phyloP scores from a whole-genome alignment of 495 filamentous ascomycete genomes.

The Niebla homalea region DNA sequence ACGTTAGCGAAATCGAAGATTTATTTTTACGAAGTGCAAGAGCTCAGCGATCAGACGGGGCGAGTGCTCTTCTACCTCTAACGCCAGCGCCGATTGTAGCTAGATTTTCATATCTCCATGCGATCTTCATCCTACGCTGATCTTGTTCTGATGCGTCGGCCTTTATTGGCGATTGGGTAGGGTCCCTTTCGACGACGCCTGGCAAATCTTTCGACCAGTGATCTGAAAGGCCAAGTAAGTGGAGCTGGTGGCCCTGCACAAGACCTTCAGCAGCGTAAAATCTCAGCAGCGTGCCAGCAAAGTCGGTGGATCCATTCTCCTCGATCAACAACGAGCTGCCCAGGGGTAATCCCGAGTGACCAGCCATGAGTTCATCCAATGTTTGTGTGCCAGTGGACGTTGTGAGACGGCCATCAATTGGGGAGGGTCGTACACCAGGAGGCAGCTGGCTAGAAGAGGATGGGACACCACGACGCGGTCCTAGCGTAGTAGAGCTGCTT shows the following conservation, averaged over 20 bases:
- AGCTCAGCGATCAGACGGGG: too few relatives aligned
- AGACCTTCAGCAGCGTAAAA: slow-evolving; percentile 92
- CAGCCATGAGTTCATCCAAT: slow-evolving; percentile 72
- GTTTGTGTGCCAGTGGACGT: slow-evolving; percentile 83
- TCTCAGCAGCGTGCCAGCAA: slow-evolving; percentile 66
- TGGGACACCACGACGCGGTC: slow-evolving; percentile 8
- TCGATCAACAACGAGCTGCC: slow-evolving; percentile 74
- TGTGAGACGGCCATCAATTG: slow-evolving; percentile 72
- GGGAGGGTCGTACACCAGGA: slow-evolving; percentile 74
- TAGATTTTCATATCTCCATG: slow-evolving; percentile 87
- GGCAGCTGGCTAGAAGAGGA: slow-evolving; percentile 21
- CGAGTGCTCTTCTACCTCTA: slow-evolving; percentile 32
- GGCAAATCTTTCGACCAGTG: slow-evolving; percentile 75
- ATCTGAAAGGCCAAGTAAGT: slow-evolving; percentile 67
- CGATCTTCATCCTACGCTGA: slow-evolving; percentile 76
- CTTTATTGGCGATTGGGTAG: slow-evolving; percentile 25
- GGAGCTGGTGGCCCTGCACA: slow-evolving; percentile 79
- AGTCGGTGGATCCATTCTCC: slow-evolving; percentile 91
- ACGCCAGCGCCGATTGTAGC: slow-evolving; percentile 48
- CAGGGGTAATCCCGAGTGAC: slow-evolving; percentile 76
- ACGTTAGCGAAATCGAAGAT: too few relatives aligned
- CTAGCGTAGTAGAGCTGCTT: background rate
- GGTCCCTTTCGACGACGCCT: slow-evolving; percentile 40
- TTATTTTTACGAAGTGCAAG: too few relatives aligned
- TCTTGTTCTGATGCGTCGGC: slow-evolving; percentile 33